A percentile compares a stretch with the other conserved stretches of the same genome.
Conservation (phyloP, 2,329 filamentous ascomycete genomes). For the Lomentospora prolificans region DNA sequence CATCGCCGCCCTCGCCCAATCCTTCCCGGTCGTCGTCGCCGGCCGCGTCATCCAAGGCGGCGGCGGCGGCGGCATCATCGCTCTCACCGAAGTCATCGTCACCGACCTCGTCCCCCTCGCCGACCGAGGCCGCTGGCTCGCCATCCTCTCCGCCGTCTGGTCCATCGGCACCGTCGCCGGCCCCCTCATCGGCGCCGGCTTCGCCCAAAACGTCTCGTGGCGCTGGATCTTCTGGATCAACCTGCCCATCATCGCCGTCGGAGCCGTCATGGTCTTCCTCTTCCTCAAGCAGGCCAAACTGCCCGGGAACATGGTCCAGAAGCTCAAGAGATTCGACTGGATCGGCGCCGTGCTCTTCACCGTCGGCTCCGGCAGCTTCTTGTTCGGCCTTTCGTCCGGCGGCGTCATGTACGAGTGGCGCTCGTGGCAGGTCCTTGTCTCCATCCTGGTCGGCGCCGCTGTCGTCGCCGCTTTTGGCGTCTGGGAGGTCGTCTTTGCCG, state of each 20-base stretch:
- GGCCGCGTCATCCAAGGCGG: constrained; percentile 26
- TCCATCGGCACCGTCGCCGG: constrained; percentile 38
- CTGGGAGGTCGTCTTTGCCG: constrained; percentile 42
- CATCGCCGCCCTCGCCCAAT: constrained; percentile 22
- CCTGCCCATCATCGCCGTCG: constrained; percentile 20
- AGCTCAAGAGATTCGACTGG: constrained; percentile 43
- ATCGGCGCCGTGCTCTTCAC: constrained; percentile 52
- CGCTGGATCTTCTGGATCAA: constrained; percentile 28
- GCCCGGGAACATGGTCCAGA: constrained; percentile 13
- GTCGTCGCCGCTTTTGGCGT: constrained; percentile 41
- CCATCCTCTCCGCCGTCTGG: constrained; percentile 35
- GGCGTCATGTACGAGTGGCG: constrained; percentile 57
- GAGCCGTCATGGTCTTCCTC: constrained; percentile 15
- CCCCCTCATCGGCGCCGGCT: constrained; percentile 18
- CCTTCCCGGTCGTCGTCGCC: constrained; percentile 20
- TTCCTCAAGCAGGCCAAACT: constrained; percentile 17
- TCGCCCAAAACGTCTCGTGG: constrained; percentile 17
- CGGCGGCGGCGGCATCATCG: constrained; percentile 24
- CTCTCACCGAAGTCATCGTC: constrained; percentile 23
- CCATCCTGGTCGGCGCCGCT: constrained; percentile 43
- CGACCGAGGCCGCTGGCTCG: constrained; percentile 30
- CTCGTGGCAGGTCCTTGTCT: constrained; percentile 52
- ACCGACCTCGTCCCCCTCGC: constrained; percentile 30
- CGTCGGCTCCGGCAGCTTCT: constrained; percentile 39
- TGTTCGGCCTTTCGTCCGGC: constrained; percentile 40